Evolutionary conservation across 2,329 filamentous ascomycete species (phyloP), one percentile per base, ranked within the genome.

Genomic region (Fonsecaea multimorphosa): DNA sequence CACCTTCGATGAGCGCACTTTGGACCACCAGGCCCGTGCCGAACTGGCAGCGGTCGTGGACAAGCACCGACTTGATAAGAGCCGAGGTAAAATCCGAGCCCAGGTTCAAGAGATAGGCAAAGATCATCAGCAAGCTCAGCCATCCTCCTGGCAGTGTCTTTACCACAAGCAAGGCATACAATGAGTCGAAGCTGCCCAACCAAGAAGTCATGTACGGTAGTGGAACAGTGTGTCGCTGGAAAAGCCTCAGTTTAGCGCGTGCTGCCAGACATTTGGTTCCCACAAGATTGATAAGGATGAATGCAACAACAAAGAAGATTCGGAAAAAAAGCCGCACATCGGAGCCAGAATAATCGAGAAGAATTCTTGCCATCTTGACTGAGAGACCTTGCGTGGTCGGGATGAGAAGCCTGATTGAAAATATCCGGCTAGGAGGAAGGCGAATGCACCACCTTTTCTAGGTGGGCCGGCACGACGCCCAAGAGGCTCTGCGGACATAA

Each of bases 71-170:
- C 46, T 60, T 40, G n/a, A 60, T n/a, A 3, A 60, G 46, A 16
- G 58, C 58, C 12, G 58, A 60, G 11, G 58, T 52, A 51, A 60
- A 40, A 60, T 60, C 58, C 29, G 58, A 60, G 46, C 38, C 46
- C n/a, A 34, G 44, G 44, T 60, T 40, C 44, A 60, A 22, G 19
- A 60, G 58, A 27, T 38, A 60, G 14, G 58, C 58, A 56, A 46
- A 32, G 24, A 63, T 24, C 61, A 63, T 63, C 4, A 63, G 31
- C 29, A 57, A 22, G 31, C 53, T n/a, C 5, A 63, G 22, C 61
- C 53, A 63, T 27, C 61, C 61, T 8, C 53, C 61, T 29, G 61
- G 61, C 36, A 58, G 44, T 57, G 61, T 53, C 46, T 22, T 54
- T 3, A 61, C 29, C 49, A 24, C 38, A 31, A 16, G 27, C 32